These are phyloP conservation scores for Pseudisothecium myosuroides DNA, from an alignment of 225 moss, liverwort and hornwort genomes.

Conservation along the genomic window DNA sequence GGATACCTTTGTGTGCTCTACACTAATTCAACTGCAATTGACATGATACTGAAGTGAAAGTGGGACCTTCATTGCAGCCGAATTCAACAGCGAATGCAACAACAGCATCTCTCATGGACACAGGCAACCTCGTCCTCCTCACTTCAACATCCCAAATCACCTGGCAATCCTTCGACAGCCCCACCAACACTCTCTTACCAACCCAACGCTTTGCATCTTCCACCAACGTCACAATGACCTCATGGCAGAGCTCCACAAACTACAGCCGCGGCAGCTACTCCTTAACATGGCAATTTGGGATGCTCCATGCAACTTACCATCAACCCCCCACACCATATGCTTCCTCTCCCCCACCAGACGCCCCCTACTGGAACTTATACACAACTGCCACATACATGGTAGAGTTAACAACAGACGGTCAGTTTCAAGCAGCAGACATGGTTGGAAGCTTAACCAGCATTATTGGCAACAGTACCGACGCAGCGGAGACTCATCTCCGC, in stretches of 20 bases:
- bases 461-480: background rate
- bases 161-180: background rate
- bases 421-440: background rate
- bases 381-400: background rate
- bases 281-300: background rate
- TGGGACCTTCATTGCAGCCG: background rate
- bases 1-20: background rate
- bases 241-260: background rate
- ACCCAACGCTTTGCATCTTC: background rate
- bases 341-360: background rate
- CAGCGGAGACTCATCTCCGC: background rate
- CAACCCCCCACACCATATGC: background rate
- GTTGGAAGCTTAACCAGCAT: no score
- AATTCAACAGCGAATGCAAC: background rate
- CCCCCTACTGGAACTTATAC: background rate
- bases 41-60: background rate
- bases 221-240: background rate
- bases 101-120: background rate
- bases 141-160: background rate
- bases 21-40: background rate
- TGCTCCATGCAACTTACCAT: background rate
- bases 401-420: background rate
- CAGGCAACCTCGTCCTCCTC: background rate
- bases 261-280: background rate
- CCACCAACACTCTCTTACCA: background rate